These are phyloP conservation scores for Nakazawaea ambrosiae DNA, from an alignment of 805 yeast species.

Conservation along the genomic window DNA sequence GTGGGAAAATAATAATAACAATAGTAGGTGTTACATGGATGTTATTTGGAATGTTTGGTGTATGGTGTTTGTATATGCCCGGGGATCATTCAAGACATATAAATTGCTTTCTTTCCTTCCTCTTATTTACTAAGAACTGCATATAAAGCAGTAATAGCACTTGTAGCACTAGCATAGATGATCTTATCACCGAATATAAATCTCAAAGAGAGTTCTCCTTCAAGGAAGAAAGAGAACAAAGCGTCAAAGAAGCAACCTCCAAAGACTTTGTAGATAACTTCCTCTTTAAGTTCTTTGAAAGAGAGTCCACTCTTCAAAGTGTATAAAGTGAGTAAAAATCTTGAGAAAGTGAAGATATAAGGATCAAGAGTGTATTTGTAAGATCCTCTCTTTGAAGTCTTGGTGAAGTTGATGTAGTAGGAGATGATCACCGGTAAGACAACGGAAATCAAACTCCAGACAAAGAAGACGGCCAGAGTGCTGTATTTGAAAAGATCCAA, in stretches of 20 bases:
- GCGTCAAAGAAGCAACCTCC: conserved; percentile 22
- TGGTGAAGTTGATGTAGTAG: conserved; percentile 46
- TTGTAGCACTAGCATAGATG: conserved; percentile 37
- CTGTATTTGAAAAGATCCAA: conserved; percentile 24
- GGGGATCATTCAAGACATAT: too few species aligned
- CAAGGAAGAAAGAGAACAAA: conserved; percentile 25
- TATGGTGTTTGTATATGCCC: too few species aligned
- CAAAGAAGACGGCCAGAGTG: conserved; percentile 24
- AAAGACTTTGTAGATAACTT: conserved; percentile 24
- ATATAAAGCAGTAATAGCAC: conserved; percentile 40
- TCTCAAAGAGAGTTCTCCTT: conserved; percentile 31
- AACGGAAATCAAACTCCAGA: conserved; percentile 36
- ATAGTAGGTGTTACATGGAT: too few species aligned
- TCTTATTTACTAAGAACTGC: conserved; percentile 19
- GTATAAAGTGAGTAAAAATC: conserved; percentile 32
- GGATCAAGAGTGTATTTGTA: conserved; percentile 41
- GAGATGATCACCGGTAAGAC: conserved; percentile 35
- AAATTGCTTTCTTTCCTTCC: too few species aligned
- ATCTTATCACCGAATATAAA: conserved; percentile 41
- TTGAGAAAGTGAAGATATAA: conserved; percentile 38
- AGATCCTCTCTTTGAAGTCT: conserved; percentile 29
- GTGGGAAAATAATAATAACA: too few species aligned
- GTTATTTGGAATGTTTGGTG: too few species aligned
- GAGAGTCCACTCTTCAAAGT: conserved; percentile 24
- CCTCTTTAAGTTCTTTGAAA: conserved; percentile 18